These are phyloP conservation scores for Cystobasidiopsis lactophilus DNA, from an alignment of 768 basidiomycete genomes.

Conservation along the genomic window DNA sequence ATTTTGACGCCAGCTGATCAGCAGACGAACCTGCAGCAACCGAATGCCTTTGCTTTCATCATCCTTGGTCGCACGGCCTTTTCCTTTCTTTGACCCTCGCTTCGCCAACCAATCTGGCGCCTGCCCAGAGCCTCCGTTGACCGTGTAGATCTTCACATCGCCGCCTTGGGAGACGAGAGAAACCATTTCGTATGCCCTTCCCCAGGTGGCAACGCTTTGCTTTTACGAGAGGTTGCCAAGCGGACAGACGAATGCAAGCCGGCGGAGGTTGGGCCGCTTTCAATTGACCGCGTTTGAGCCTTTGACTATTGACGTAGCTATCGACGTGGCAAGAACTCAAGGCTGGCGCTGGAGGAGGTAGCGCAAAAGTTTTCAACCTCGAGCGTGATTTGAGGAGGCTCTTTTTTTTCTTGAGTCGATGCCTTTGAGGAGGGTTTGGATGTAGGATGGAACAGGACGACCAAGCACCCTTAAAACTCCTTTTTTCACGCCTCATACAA, in stretches of 20 bases:
- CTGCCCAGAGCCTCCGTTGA: constrained; percentile 50
- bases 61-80: constrained; percentile 20
- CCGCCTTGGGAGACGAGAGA: constrained; percentile 7
- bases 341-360: no score
- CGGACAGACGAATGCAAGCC: not conserved
- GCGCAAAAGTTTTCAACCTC: no score
- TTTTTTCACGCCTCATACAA: no score
- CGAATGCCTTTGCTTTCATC: constrained; percentile 16
- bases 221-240: no score
- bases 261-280: not conserved
- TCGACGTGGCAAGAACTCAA: not conserved
- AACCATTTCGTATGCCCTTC: no score
- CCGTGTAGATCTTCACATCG: constrained; percentile 60
- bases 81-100: constrained; percentile 21
- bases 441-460: no score
- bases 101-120: constrained; percentile 20
- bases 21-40: constrained; percentile 16
- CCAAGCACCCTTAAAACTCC: no score
- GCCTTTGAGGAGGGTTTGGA: no score
- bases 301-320: not conserved
- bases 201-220: no score
- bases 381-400: no score
- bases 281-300: not conserved
- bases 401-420: no score
- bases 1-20: not conserved